Evolutionary conservation across 2,329 filamentous ascomycete genomes (phyloP).

Genomic region (Colletotrichum acutatum): DNA sequence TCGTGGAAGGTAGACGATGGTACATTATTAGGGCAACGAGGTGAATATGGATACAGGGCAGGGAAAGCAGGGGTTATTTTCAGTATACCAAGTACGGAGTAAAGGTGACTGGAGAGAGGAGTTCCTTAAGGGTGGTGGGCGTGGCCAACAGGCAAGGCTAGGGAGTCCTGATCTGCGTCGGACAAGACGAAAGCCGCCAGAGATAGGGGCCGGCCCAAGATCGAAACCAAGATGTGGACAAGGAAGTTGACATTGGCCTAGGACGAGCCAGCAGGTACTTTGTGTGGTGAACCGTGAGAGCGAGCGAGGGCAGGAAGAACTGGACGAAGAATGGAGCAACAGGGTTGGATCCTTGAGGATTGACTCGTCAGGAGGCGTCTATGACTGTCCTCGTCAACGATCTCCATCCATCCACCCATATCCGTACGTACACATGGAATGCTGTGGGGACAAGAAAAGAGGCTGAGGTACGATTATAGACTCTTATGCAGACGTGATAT

Average conservation of each 20-base stretch:
- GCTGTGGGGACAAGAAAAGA: not conserved
- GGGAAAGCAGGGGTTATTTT: not conserved
- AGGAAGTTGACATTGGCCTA: not conserved
- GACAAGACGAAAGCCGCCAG: not conserved
- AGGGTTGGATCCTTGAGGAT: not conserved
- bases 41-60: not conserved
- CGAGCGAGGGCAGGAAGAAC: not conserved
- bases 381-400: too few species aligned
- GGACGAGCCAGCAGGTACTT: not conserved
- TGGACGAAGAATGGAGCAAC: not conserved
- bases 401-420: not conserved
- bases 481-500: constrained; percentile 14
- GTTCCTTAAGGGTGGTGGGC: constrained; percentile 17
- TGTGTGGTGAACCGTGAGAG: not conserved
- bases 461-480: not conserved
- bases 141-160: constrained; percentile 16
- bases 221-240: not conserved
- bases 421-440: not conserved
- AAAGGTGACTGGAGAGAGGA: not conserved
- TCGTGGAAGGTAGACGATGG: not conserved
- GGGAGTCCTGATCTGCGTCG: constrained; percentile 20
- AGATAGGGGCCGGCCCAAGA: constrained; percentile 4
- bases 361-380: not conserved
- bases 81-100: not conserved
- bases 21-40: not conserved